Percentiles rank a stretch among this genome's conserved stretches.
Conservation (phyloP, 2,329 filamentous ascomycete species). For the Colletotrichum noveboracense region DNA sequence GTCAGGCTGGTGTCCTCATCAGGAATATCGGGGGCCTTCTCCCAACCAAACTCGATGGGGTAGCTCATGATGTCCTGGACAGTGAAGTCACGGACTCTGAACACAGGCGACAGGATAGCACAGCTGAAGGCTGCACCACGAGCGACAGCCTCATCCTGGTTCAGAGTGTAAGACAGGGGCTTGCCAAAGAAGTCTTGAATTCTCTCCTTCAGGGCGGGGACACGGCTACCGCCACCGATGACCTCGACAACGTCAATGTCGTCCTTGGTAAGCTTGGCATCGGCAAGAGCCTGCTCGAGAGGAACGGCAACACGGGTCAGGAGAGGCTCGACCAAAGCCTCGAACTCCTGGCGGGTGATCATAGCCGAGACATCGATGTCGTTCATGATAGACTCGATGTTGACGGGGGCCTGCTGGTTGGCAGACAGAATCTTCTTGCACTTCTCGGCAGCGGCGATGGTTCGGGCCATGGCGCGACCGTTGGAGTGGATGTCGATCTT, state of each 20-base stretch:
- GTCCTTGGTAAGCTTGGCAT: slow-evolving; percentile 87
- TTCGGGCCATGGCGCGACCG: slow-evolving; percentile 86
- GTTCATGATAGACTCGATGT: slow-evolving; percentile 99
- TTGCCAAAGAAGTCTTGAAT: slow-evolving; percentile 94
- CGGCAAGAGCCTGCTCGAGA: slow-evolving; percentile 90
- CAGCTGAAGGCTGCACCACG: slow-evolving; percentile 97
- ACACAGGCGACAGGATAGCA: slow-evolving; percentile 94
- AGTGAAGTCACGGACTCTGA: slow-evolving; percentile 97
- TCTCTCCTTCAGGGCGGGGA: slow-evolving; percentile 88
- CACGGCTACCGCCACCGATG: slow-evolving; percentile 92
- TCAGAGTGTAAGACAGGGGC: slow-evolving; percentile 91
- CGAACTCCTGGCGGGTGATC: slow-evolving; percentile 93
- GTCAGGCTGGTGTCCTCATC: slow-evolving; percentile 97
- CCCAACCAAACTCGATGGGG: slow-evolving; percentile 98
- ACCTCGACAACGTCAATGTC: slow-evolving; percentile 95
- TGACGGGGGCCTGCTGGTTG: slow-evolving; percentile 89
- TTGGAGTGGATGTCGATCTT: slow-evolving; percentile 95
- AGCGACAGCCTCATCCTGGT: slow-evolving; percentile 96
- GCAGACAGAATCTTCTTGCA: slow-evolving; percentile 98
- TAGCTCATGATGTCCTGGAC: slow-evolving; percentile 98
- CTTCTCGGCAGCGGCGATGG: slow-evolving; percentile 90
- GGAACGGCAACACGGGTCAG: slow-evolving; percentile 75
- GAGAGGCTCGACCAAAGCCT: slow-evolving; percentile 86
- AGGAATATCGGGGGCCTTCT: slow-evolving; percentile 97
- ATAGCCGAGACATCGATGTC: slow-evolving; percentile 89